Base-by-base conservation (phyloP, 208 protist species). In the Histomonas meleagridis region DNA sequence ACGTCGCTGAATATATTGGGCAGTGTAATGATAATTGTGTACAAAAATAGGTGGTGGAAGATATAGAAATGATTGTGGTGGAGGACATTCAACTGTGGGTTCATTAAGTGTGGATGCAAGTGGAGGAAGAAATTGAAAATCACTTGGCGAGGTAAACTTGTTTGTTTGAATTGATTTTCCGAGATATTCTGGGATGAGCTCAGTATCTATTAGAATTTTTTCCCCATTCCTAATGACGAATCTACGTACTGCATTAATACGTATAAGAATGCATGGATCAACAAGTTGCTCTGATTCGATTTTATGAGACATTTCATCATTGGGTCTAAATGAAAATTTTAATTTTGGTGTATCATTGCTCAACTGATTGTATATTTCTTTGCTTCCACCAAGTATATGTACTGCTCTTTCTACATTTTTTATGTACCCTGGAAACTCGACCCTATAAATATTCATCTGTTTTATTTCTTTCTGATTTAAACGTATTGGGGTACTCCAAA, bases 51-150 rank as follows among this genome's bases (percentile, higher is more conserved):
- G 76, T 18, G 76, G 76, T 55, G 76, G 76, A 46, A 86, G 46
- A 57, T 86, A 86, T 18, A 86, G 38, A 43, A 86, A 86, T 26
- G 18, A 57, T 35, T 86, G 76, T 55, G 40, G 76, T 16, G 76
- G 76, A 18, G 76, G 76, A 86, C 55, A 26, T 14, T 28, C 21
- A n/a, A 86, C 76, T 32, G 76, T 86, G 51, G 76, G 76, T 55
- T 86, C 46, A 28, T 86, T 86, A 32, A 51, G 55, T 38, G 76
- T 43, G 14, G 76, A 46, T 55, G 14, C 0, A 38, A 86, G 46
- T 12, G 76, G 16, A 38, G 76, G 76, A 86, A 86, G 76, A 49
- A 86, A 86, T 35, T 86, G 76, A 55, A 86, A 86, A 86, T 86
- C 76, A 38, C 76, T 86, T 9, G 76, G 76, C 38, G 51, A 18